Percentiles rank a stretch among this genome's conserved stretches.
phyloP scores from a whole-genome alignment of 345 rosid genomes.

The Pistacia integerrima region DNA sequence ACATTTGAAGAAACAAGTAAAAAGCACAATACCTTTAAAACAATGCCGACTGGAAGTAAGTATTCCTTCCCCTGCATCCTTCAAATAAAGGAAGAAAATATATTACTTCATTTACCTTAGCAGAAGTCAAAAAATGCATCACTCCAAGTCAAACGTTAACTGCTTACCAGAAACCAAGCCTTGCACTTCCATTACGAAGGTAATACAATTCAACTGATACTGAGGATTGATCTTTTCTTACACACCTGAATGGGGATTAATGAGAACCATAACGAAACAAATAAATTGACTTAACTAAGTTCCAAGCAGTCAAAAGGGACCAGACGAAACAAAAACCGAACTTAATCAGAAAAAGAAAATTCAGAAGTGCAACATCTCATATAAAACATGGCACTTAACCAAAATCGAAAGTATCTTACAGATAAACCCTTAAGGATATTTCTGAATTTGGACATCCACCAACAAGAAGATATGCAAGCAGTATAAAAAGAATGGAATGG shows the following conservation, averaged over 20 bases:
- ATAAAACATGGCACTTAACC: not conserved
- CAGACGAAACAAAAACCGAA: not conserved
- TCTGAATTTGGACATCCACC: no score
- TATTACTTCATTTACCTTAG: not conserved
- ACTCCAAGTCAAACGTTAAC: slow-evolving; percentile 10
- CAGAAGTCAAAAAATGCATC: not conserved
- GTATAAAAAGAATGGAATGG: not conserved
- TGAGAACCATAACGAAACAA: not conserved
- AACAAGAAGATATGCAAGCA: not conserved
- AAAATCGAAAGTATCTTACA: not conserved
- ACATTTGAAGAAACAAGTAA: slow-evolving; percentile 2
- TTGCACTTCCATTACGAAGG: slow-evolving; percentile 91
- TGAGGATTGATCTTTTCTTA: slow-evolving; percentile 85
- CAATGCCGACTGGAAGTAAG: slow-evolving; percentile 85
- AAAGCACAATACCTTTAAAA: slow-evolving; percentile 69
- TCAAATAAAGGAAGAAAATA: slow-evolving; percentile 25
- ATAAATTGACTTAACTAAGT: not conserved
- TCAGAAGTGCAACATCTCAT: not conserved
- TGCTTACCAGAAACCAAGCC: slow-evolving; percentile 94
- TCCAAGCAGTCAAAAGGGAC: slow-evolving; percentile 1
- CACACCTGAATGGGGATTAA: slow-evolving; percentile 59
- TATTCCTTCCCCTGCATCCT: slow-evolving; percentile 91
- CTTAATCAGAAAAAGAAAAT: not conserved
- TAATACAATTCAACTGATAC: slow-evolving; percentile 79
- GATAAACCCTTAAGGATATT: not conserved